Conservation (phyloP, 345 rosid genomes). For the Eucalyptus caleyi region DNA sequence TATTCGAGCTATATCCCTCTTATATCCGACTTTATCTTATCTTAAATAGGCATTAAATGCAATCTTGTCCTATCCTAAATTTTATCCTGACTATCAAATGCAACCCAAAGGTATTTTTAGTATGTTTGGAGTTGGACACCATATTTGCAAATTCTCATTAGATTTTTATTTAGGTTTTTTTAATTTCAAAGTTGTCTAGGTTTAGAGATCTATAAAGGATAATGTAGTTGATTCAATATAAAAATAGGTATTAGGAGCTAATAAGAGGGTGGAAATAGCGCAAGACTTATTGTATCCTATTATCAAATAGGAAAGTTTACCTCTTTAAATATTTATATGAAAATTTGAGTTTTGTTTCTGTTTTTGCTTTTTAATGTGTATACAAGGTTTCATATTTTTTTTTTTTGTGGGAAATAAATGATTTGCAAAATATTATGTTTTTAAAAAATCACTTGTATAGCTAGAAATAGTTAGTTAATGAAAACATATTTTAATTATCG, state of each 20-base stretch:
- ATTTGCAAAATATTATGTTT: neutral
- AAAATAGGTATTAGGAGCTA: no score
- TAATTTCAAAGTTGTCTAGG: no score
- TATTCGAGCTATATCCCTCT: rapidly evolving
- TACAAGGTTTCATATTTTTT: neutral
- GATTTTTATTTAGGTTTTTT: no score
- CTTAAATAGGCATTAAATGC: no score
- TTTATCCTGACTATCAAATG: no score
- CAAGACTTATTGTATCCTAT: neutral
- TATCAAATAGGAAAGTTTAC: neutral
- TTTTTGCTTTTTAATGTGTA: neutral
- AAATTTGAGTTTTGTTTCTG: neutral
- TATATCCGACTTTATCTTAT: no score
- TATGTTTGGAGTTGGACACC: neutral
- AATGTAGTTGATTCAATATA: neutral
- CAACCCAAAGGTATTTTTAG: neutral
- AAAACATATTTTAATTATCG: no score
- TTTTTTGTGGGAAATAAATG: neutral
- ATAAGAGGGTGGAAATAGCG: neutral
- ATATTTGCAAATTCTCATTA: no score
- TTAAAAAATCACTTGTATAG: neutral
- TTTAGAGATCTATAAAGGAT: no score
- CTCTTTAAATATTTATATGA: neutral
- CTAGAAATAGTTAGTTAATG: neutral
- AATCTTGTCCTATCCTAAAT: no score